phyloP scores from a whole-genome alignment of 495 filamentous ascomycete species.

The Penicillium bialowiezense region DNA sequence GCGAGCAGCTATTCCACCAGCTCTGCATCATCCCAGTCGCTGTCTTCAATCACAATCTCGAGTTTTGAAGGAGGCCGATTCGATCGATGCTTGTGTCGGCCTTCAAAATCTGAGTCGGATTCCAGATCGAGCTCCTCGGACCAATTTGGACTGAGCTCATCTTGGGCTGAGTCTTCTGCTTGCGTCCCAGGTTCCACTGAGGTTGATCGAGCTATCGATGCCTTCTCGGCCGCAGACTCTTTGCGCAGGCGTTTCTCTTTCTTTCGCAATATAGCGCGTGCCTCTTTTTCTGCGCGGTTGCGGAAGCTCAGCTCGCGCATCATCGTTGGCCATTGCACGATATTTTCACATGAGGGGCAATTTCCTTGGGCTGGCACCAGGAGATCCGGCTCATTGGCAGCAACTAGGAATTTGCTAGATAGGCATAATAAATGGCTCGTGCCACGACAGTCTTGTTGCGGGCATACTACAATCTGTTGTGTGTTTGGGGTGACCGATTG shows the following conservation, averaged over 20 bases:
- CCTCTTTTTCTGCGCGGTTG: constrained; percentile 60
- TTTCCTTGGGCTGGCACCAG: constrained; percentile 67
- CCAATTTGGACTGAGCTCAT: constrained; percentile 41
- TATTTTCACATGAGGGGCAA: constrained; percentile 68
- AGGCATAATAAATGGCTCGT: constrained; percentile 77
- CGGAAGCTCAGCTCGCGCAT: constrained; percentile 79
- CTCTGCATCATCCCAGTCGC: constrained; percentile 55
- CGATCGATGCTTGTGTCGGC: constrained; percentile 8
- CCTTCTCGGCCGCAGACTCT: constrained; percentile 1
- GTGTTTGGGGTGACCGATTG: constrained; percentile 41
- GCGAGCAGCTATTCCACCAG: constrained; percentile 46
- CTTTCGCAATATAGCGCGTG: constrained; percentile 61
- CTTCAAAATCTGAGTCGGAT: constrained; percentile 30
- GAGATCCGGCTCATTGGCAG: constrained; percentile 32
- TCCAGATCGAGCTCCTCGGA: constrained; percentile 31
- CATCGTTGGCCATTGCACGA: constrained; percentile 69
- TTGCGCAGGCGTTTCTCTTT: constrained; percentile 30
- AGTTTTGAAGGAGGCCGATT: constrained; percentile 20
- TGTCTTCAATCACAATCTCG: constrained; percentile 58
- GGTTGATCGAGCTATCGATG: neutral
- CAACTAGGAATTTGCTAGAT: constrained; percentile 58
- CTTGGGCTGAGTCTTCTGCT: constrained; percentile 15
- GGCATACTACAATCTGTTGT: constrained; percentile 67
- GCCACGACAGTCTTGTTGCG: constrained; percentile 60
- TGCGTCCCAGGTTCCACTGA: neutral